Evolutionary conservation across 106 monocot genomes (phyloP).

Genomic region (Acorus gramineus): DNA sequence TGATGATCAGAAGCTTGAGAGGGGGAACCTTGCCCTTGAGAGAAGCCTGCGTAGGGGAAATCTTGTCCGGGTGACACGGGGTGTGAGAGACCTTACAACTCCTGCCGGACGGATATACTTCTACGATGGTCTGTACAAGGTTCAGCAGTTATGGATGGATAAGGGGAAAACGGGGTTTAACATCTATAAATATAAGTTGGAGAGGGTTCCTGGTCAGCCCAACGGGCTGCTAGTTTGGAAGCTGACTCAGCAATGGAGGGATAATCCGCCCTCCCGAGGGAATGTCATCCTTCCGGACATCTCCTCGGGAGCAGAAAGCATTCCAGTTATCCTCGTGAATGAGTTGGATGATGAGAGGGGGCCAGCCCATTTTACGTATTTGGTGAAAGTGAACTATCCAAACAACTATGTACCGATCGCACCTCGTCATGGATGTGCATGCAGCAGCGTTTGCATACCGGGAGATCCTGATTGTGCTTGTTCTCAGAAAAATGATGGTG

Average conservation of each 20-base stretch:
- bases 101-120: conserved; percentile 46
- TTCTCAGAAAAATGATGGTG: conserved; percentile 40
- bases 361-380: conserved; percentile 45
- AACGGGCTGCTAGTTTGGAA: conserved; percentile 59
- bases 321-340: conserved; percentile 65
- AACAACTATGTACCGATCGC: conserved; percentile 5
- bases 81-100: conserved; percentile 26
- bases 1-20: conserved; percentile 71
- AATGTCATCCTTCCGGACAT: conserved; percentile 41
- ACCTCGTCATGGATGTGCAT: conserved; percentile 38
- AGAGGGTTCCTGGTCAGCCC: conserved; percentile 53
- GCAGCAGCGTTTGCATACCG: conserved; percentile 44
- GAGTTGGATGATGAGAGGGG: conserved; percentile 55
- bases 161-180: conserved; percentile 53
- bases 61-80: conserved; percentile 55
- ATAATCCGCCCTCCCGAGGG: conserved; percentile 41
- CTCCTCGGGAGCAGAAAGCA: conserved; percentile 43
- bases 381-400: conserved; percentile 22
- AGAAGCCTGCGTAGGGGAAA: conserved; percentile 42
- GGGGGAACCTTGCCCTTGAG: conserved; percentile 76
- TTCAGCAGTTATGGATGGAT: conserved; percentile 52
- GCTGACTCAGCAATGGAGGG: conserved; percentile 42
- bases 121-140: conserved; percentile 77
- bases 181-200: conserved; percentile 67
- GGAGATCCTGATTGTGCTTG: conserved; percentile 50